Evolutionary conservation across 2,329 filamentous ascomycete species (phyloP).

Genomic region (Alternaria sp.): DNA sequence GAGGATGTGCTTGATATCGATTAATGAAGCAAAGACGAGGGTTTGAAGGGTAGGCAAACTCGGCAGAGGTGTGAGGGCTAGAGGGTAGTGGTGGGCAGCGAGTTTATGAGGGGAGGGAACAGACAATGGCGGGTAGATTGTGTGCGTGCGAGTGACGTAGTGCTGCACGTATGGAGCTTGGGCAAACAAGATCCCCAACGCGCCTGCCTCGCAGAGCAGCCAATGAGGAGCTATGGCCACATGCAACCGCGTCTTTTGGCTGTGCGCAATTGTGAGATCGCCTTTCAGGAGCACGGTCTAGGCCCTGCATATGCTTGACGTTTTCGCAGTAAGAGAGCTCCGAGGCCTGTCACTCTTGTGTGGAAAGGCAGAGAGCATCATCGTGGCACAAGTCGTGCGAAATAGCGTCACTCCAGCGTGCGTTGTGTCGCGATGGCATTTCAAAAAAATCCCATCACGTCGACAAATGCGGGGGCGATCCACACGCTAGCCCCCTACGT

Average conservation of each 20-base stretch:
- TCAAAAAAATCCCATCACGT: conserved; percentile 33
- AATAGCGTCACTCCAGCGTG: not conserved
- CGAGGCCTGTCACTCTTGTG: not conserved
- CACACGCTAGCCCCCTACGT: conserved; percentile 17
- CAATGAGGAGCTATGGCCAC: conserved; percentile 27
- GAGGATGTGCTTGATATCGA: conserved; percentile 23
- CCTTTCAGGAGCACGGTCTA: conserved; percentile 18
- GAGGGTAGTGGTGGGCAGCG: conserved; percentile 16
- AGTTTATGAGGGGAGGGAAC: conserved; percentile 38
- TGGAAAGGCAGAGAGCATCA: not conserved
- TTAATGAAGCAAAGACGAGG: conserved; percentile 25
- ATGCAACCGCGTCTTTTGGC: conserved; percentile 21
- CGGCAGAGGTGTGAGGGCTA: conserved; percentile 16
- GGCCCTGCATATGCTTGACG: conserved; percentile 1
- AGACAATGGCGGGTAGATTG: conserved; percentile 26
- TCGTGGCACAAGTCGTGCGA: not conserved
- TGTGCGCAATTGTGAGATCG: conserved; percentile 29
- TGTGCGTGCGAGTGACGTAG: conserved; percentile 39
- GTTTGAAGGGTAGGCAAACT: conserved; percentile 2
- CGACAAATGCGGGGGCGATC: conserved; percentile 5
- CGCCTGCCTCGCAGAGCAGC: conserved; percentile 25
- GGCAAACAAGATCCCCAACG: conserved; percentile 28
- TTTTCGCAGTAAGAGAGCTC: not conserved
- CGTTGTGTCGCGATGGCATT: conserved; percentile 33
- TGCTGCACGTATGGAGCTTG: conserved; percentile 27